phyloP scores from a whole-genome alignment of 108 stramenopile species.

The Fistulifera solaris region DNA sequence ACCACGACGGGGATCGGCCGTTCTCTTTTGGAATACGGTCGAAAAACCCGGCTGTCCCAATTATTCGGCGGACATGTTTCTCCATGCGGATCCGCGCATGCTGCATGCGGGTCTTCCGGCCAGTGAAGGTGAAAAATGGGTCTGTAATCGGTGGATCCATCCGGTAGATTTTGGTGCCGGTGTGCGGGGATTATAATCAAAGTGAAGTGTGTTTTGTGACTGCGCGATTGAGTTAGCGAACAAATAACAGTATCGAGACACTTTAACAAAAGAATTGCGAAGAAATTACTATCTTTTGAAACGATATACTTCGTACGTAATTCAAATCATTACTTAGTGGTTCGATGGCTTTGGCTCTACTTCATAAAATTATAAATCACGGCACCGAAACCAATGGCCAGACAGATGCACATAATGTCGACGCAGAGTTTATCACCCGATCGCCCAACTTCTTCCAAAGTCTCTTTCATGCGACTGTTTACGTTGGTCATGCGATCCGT shows the following conservation, averaged over 20 bases:
- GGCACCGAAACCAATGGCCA: conserved; percentile 63
- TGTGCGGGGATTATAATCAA: conserved; percentile 20
- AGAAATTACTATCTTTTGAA: too few species aligned
- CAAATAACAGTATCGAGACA: too few species aligned
- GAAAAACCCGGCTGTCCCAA: conserved; percentile 25
- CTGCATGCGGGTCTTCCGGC: conserved; percentile 35
- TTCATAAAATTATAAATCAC: conserved; percentile 51
- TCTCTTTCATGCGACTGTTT: conserved; percentile 85
- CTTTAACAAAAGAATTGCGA: too few species aligned
- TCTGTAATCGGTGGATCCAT: conserved; percentile 38
- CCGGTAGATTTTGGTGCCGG: conserved; percentile 25
- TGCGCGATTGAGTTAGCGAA: not conserved
- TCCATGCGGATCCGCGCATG: conserved; percentile 23
- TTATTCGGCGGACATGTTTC: conserved; percentile 18
- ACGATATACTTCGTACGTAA: too few species aligned
- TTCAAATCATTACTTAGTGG: too few species aligned
- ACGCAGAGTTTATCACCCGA: conserved; percentile 86
- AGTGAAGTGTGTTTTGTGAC: not conserved
- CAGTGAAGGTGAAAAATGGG: conserved; percentile 28
- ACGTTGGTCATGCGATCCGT: conserved; percentile 71
- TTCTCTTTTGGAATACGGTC: conserved; percentile 40
- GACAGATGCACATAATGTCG: conserved; percentile 92
- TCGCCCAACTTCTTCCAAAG: conserved; percentile 78
- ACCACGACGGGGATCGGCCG: conserved; percentile 23
- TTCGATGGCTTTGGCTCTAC: too few species aligned